Conservation (phyloP, 257 asterid genomes). For the Ballota nigra region DNA sequence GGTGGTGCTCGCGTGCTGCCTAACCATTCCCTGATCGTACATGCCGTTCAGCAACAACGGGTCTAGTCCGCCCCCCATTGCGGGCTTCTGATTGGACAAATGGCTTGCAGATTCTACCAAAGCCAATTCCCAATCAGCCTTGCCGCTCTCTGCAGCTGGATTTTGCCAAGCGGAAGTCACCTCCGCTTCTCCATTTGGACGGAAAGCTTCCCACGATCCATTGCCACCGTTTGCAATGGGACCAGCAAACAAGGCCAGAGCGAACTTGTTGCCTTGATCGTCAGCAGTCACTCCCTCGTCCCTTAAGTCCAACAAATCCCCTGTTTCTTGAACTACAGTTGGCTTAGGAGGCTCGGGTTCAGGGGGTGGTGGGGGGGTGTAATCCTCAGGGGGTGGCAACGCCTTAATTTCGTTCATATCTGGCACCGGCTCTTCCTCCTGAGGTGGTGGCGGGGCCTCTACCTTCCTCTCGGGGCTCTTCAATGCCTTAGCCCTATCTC, state of each 20-base stretch:
- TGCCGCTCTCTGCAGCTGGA: constrained; percentile 78
- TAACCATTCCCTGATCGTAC: constrained; percentile 81
- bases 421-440: constrained; percentile 47
- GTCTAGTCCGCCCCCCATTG: constrained; percentile 80
- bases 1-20: constrained; percentile 57
- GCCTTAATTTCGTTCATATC: constrained; percentile 75
- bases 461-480: constrained; percentile 71
- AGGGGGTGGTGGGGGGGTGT: constrained; percentile 57
- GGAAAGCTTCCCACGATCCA: constrained; percentile 76
- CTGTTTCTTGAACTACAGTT: constrained; percentile 36
- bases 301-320: constrained; percentile 71
- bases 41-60: constrained; percentile 74
- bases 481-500: constrained; percentile 67
- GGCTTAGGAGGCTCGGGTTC: constrained; percentile 56
- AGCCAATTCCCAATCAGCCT: constrained; percentile 89
- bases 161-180: constrained; percentile 91
- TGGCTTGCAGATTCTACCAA: constrained; percentile 74
- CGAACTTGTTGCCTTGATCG: constrained; percentile 75
- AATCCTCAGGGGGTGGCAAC: constrained; percentile 69
- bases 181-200: constrained; percentile 43
- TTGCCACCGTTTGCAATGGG: constrained; percentile 45
- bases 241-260: constrained; percentile 77
- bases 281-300: constrained; percentile 74
- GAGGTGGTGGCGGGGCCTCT: constrained; percentile 36
- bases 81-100: constrained; percentile 63